Percentiles rank a stretch among this genome's conserved stretches.
These are phyloP conservation scores for Oryza meridionalis DNA, from an alignment of 176 grass and related monocot species.

Conservation along the genomic window DNA sequence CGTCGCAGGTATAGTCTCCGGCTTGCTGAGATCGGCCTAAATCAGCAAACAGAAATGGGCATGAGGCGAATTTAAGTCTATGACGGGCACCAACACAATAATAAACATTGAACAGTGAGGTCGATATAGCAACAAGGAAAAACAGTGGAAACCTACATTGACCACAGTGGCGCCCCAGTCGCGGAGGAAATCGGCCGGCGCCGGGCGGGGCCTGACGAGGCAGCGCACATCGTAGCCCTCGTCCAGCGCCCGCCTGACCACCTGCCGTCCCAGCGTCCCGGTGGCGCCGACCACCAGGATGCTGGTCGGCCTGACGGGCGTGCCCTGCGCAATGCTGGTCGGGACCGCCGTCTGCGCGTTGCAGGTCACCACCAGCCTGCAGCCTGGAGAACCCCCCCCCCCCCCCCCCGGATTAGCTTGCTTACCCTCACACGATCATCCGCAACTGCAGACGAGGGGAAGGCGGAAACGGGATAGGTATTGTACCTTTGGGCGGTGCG, in stretches of 20 bases:
- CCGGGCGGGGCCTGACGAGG: conserved; percentile 89
- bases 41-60: conserved; percentile 24
- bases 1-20: conserved; percentile 91
- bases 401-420: too few species aligned
- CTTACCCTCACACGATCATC: too few species aligned
- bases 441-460: not conserved
- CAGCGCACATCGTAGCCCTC: conserved; percentile 98
- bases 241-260: conserved; percentile 88
- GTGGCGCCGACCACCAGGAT: conserved; percentile 89
- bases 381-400: conserved; percentile 47
- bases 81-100: not conserved
- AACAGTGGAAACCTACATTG: conserved; percentile 63
- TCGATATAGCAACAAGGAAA: not conserved
- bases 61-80: not conserved
- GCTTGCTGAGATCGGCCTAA: conserved; percentile 95
- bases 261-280: conserved; percentile 87
- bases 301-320: conserved; percentile 91
- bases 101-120: not conserved
- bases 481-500: conserved; percentile 37
- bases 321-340: conserved; percentile 84
- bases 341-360: conserved; percentile 69
- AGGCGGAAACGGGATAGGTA: not conserved
- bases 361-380: conserved; percentile 59
- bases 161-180: conserved; percentile 95
- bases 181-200: conserved; percentile 92